phyloP scores from a whole-genome alignment of 192 early-diverging fungal genomes.

The Umbelopsis sp. region DNA sequence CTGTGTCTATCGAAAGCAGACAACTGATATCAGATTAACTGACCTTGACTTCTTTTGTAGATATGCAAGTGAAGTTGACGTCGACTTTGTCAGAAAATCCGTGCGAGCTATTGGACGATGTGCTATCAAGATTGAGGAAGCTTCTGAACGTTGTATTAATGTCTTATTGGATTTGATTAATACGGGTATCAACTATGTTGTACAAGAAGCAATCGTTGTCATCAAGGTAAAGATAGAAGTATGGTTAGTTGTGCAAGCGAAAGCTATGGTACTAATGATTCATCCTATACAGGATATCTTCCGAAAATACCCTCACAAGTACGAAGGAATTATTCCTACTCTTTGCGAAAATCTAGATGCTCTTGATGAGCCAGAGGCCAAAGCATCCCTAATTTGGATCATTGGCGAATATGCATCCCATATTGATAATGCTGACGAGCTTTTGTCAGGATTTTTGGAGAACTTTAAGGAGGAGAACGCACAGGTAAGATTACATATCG shows the following conservation, averaged over 20 bases:
- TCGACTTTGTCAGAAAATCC: conserved; percentile 91
- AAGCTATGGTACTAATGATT: not conserved
- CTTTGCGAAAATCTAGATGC: conserved; percentile 91
- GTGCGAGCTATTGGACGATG: conserved; percentile 91
- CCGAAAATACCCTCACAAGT: conserved; percentile 89
- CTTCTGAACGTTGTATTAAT: conserved; percentile 83
- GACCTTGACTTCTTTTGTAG: conserved; percentile 35
- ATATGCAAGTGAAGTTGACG: conserved; percentile 95
- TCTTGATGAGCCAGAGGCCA: conserved; percentile 89
- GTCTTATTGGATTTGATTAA: conserved; percentile 91
- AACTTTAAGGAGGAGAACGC: conserved; percentile 85
- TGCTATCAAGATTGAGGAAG: conserved; percentile 88
- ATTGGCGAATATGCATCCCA: conserved; percentile 94
- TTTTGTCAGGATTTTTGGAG: conserved; percentile 81
- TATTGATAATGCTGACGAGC: conserved; percentile 79
- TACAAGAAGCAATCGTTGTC: conserved; percentile 90
- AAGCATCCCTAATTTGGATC: conserved; percentile 93
- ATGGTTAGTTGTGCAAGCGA: not conserved
- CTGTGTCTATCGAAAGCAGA: not conserved
- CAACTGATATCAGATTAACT: not conserved
- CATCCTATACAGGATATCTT: conserved; percentile 72
- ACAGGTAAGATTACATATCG: conserved; percentile 42
- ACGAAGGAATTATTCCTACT: conserved; percentile 82
- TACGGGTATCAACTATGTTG: conserved; percentile 85
- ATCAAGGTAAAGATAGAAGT: conserved; percentile 63